phyloP scores from a whole-genome alignment of 148 eudicot species.

The Fagopyrum tataricum region DNA sequence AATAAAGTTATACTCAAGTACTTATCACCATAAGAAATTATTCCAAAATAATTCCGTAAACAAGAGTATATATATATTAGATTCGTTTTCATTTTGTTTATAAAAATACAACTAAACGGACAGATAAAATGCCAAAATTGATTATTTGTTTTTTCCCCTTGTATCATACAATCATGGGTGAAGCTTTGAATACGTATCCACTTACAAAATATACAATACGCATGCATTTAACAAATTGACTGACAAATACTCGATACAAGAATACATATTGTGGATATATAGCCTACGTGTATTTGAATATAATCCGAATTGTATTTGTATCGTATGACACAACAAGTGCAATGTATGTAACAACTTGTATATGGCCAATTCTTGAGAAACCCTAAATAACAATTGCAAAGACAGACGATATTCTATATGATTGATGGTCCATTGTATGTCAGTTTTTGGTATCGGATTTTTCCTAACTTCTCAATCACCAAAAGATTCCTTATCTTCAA shows the following conservation, averaged over 20 bases:
- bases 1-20: too few relatives aligned
- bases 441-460: background rate
- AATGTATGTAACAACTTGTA: background rate
- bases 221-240: background rate
- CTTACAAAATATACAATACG: too few relatives aligned
- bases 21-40: too few relatives aligned
- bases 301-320: too few relatives aligned
- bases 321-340: background rate
- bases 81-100: too few relatives aligned
- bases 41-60: too few relatives aligned
- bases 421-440: conserved; percentile 3
- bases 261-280: background rate
- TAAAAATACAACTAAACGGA: too few relatives aligned
- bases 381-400: background rate
- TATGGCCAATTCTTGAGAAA: background rate
- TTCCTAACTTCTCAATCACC: background rate
- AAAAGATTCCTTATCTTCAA: background rate
- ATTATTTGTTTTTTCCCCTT: too few relatives aligned
- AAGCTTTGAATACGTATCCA: background rate
- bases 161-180: background rate
- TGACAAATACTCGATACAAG: background rate
- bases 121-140: too few relatives aligned
- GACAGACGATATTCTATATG: background rate
- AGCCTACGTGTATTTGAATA: background rate
- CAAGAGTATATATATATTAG: too few relatives aligned